Evolutionary conservation across 2,329 filamentous ascomycete species (phyloP), one percentile per base, ranked within the genome.

Genomic region (Pseudocercospora musae): DNA sequence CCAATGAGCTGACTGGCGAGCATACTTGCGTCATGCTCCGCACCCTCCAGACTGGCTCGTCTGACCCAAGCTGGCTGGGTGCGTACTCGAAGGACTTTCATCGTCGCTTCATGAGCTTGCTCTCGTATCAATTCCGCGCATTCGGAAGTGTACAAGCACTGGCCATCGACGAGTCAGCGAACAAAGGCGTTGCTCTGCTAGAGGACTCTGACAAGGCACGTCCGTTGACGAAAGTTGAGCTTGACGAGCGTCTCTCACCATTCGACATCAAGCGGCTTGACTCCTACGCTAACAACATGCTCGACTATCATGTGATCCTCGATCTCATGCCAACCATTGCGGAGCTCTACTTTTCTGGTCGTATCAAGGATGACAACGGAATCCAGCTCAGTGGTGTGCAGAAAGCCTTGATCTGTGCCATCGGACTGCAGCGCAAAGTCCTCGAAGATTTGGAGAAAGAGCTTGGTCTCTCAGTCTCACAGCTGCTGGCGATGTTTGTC

Each of bases 1-100:
- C 95, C 57, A 99, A 98, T 74, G 95, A 98, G 61, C 83, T 99
- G 50, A 99, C 96, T 0, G 95, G 95, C 59, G 95, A 99, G 78
- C 95, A 99, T 75, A 96, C 95, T 0, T 97, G 92, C 74, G 94
- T 99, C 27, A 99, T 99, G 96, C 84, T 99, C 54, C 87, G 92
- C 61, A 90, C 92, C 1, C 82, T 99, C 2, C 76, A 81, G 56
- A 69, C 66, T 6, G 83, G 86, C 62, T 81, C 78, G 57, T 82
- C 81, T 58, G 92, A 96, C 69, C 82, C 81, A 60, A 87, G 85
- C 71, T 98, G 95, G 95, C 87, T 98, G 0, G 91, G 91, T 15
- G 92, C 92, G 2, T 99, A 96, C 73, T 85, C 94, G 3, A 86
- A 89, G 65, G 95, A 99, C 76, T 99, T 98, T 84, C 93, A 98